A percentile compares a stretch with the other conserved stretches of the same genome.
phyloP scores from a whole-genome alignment of 78 protist genomes.

The Dictyostelium firmibasis region DNA sequence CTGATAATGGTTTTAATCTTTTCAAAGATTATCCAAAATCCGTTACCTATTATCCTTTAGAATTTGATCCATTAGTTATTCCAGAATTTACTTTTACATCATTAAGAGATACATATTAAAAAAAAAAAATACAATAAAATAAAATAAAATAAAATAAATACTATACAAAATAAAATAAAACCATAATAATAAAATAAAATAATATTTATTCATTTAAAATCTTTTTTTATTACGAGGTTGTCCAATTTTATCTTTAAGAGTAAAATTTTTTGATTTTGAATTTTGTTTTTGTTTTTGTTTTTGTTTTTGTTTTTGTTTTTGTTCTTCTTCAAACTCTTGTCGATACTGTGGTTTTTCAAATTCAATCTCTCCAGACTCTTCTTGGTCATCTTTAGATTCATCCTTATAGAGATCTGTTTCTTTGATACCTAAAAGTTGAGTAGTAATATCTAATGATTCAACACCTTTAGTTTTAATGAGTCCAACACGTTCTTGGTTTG shows the following conservation, averaged over 20 bases:
- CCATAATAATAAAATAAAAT: neutral
- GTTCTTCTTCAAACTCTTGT: neutral
- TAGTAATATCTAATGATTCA: neutral
- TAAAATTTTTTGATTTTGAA: too few species aligned
- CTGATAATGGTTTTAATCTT: conserved; percentile 57
- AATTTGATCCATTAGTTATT: neutral
- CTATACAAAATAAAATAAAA: too few species aligned
- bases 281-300: neutral
- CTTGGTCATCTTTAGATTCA: neutral
- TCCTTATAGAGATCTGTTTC: conserved; percentile 10
- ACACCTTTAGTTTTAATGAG: neutral
- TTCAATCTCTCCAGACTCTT: neutral
- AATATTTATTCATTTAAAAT: too few species aligned
- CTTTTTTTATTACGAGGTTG: neutral
- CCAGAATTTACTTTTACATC: neutral
- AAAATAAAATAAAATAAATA: neutral
- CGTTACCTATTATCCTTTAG: conserved; percentile 26
- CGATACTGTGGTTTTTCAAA: neutral
- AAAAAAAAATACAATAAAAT: neutral
- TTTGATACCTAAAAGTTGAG: conserved; percentile 25
- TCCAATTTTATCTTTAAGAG: neutral
- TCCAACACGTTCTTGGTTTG: neutral
- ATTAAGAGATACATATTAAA: conserved; percentile 17
- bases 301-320: neutral
- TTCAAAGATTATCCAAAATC: conserved; percentile 17